These are phyloP conservation scores for Fusarium clavum DNA, from an alignment of 2,329 filamentous ascomycete genomes.

Conservation along the genomic window DNA sequence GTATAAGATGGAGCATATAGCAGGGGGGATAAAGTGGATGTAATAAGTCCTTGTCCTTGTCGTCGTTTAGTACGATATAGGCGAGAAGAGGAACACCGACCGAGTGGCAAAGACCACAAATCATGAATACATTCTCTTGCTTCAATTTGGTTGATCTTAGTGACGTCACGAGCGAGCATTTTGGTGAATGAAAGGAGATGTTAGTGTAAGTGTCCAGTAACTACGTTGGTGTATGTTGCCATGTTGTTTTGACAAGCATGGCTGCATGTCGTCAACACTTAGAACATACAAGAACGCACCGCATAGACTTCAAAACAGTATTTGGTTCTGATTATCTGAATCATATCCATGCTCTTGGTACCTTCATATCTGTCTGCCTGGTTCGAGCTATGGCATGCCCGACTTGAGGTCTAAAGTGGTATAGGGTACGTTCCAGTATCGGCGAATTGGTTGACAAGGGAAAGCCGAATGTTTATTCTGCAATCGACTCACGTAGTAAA, in stretches of 20 bases:
- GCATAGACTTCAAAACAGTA: not conserved
- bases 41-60: constrained; percentile 15
- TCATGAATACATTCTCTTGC: constrained; percentile 7
- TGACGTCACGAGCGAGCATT: not conserved
- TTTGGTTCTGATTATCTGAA: not conserved
- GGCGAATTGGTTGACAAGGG: too few species aligned
- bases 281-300: not conserved
- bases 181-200: not conserved
- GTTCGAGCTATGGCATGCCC: not conserved
- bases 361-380: fast-evolving
- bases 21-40: constrained; percentile 6
- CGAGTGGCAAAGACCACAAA: constrained; percentile 8
- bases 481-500: not conserved
- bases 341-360: too few species aligned
- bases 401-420: not conserved
- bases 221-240: fast-evolving
- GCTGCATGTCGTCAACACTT: too few species aligned
- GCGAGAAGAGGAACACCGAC: not conserved
- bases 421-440: not conserved
- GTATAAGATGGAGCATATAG: not conserved
- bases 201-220: not conserved
- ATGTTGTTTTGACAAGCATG: too few species aligned
- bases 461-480: not conserved
- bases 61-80: not conserved
- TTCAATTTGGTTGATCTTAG: not conserved